Base-by-base conservation (phyloP, 2,329 filamentous ascomycete species). In the Xylariaceae sp. region DNA sequence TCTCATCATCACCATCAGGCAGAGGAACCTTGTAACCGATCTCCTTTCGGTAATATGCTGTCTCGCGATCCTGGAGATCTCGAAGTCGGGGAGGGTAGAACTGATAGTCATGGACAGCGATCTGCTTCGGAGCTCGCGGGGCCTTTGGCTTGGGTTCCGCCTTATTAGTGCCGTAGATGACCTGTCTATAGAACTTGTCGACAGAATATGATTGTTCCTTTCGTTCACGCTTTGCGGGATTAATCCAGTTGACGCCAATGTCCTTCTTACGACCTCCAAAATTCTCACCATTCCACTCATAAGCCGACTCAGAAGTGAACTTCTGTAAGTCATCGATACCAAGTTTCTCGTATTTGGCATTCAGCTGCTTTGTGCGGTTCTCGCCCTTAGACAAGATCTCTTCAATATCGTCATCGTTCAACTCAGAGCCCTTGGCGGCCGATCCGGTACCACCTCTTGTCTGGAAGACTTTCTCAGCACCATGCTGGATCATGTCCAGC, bases 151-250 rank as follows among this genome's bases (percentile, higher is more conserved):
- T 97, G 21, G 90, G 84, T 60, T 97, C 92, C 40, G 91, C 88
- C 86, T 73, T 72, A 50, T 90, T 95, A 37, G 85, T 82, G 10
- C 81, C 81, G 66, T 90, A 89, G 69, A 99, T 84, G 9, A 92
- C 91, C 67, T 96, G 88, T 63, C 93, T 89, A 77, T 98, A 99
- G 77, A 99, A 99, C 74, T 97, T 96, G 73, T 99, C 96, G 79
- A 99, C 96, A 0, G 93, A 97, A 73, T 99, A 99, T 4, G 91
- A 92, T 71, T 97, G 92, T 70, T 98, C 93, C 74, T 98, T 99
- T 68, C 95, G 90, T 77, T 99, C 96, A 74, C 95, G 93, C 81
- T 99, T 99, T 16, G 93, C 88, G 2, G 95, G 96, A 68, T 99
- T 96, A 77, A 99, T 99, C 96, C 96, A 99, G 69, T 81, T 93